Conservation (phyloP, 1,284 basidiomycete genomes). For the Bondarzewia mesenterica region DNA sequence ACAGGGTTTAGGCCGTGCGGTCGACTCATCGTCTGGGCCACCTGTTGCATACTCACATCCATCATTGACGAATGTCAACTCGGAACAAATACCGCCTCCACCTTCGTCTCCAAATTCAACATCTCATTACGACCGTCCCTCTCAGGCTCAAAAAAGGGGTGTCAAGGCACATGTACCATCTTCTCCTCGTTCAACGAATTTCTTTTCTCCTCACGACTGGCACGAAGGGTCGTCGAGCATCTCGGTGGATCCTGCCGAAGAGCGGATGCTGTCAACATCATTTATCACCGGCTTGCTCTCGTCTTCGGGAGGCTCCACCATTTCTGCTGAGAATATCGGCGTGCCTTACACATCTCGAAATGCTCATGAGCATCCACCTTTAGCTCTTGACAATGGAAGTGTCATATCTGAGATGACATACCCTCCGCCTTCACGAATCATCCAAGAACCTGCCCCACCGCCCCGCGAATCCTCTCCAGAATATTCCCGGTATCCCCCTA, state of each 20-base stretch:
- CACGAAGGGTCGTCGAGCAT: constrained; percentile 55
- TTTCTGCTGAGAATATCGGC: constrained; percentile 32
- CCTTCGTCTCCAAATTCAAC: neutral
- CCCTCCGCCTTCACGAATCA: constrained; percentile 20
- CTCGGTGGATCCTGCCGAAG: constrained; percentile 45
- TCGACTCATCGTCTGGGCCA: neutral
- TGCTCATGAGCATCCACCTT: neutral
- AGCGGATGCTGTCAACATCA: constrained; percentile 47
- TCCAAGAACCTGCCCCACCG: neutral
- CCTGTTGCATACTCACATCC: neutral
- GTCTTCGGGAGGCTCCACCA: constrained; percentile 10
- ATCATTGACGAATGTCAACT: neutral
- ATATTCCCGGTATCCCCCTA: too few species aligned
- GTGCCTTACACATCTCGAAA: constrained; percentile 14
- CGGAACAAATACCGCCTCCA: neutral
- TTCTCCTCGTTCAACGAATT: constrained; percentile 5
- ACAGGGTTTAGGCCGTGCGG: too few species aligned
- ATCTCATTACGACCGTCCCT: neutral
- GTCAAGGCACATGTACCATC: neutral
- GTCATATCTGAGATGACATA: constrained; percentile 40
- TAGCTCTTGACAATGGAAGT: neutral
- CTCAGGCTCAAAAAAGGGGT: too few species aligned
- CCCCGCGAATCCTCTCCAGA: neutral
- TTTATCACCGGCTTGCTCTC: constrained; percentile 51
- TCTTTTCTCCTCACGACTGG: constrained; percentile 38